Evolutionary conservation across 2,329 filamentous ascomycete species (phyloP).

Genomic region (Neofusicoccum sp.): DNA sequence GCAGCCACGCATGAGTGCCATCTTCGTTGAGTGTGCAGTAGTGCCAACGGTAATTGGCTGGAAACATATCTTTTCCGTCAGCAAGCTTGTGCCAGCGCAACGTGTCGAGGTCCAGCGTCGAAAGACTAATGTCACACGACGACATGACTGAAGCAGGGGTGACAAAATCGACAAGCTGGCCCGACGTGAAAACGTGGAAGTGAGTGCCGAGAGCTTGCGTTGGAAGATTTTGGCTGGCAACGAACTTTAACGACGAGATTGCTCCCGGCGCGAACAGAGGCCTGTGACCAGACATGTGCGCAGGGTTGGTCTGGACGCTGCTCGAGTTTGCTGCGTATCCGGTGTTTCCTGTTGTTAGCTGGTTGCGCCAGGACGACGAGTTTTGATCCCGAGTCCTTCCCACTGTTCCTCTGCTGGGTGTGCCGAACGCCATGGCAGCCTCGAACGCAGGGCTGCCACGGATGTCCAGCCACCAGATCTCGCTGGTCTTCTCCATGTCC

Average conservation of each 20-base stretch:
- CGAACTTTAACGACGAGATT: constrained; percentile 86
- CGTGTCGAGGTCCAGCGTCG: constrained; percentile 80
- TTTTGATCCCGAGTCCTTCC: constrained; percentile 31
- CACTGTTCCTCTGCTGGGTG: neutral
- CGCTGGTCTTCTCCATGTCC: constrained; percentile 94
- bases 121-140: constrained; percentile 84
- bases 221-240: constrained; percentile 81
- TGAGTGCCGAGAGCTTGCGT: constrained; percentile 88
- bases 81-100: constrained; percentile 93
- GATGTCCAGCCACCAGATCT: constrained; percentile 96
- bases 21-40: constrained; percentile 96
- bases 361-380: constrained; percentile 31
- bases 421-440: constrained; percentile 60
- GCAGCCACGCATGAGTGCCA: constrained; percentile 91
- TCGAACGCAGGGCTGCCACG: constrained; percentile 86
- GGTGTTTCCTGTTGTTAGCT: constrained; percentile 36
- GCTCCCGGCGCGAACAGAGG: constrained; percentile 71
- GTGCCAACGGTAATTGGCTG: constrained; percentile 90
- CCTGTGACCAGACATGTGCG: constrained; percentile 44
- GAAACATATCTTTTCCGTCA: constrained; percentile 91
- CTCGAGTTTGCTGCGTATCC: constrained; percentile 72
- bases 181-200: constrained; percentile 92
- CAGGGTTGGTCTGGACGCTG: constrained; percentile 56
- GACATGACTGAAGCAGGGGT: constrained; percentile 87
- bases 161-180: constrained; percentile 88